These are phyloP conservation scores for Claviceps capensis DNA, from an alignment of 2,329 filamentous ascomycete species.

Conservation along the genomic window DNA sequence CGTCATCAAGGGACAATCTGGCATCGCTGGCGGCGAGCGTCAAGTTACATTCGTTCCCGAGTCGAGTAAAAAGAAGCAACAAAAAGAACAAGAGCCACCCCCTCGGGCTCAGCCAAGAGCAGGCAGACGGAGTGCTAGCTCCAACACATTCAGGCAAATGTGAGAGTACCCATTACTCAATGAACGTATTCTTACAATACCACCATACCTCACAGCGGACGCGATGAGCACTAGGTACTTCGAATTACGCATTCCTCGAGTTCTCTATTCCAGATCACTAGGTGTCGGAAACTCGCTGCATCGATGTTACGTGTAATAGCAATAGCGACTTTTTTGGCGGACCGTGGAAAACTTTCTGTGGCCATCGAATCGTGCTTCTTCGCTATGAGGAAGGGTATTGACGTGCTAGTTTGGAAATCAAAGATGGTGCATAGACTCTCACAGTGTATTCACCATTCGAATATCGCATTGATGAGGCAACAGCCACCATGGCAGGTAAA, in stretches of 20 bases:
- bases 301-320: slow-evolving; percentile 42
- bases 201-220: neutral
- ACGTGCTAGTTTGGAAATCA: slow-evolving; percentile 30
- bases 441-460: too few relatives aligned
- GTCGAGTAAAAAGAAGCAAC: slow-evolving; percentile 35
- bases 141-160: slow-evolving; percentile 60
- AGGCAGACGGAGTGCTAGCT: slow-evolving; percentile 57
- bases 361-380: slow-evolving; percentile 80
- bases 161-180: slow-evolving; percentile 14
- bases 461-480: neutral
- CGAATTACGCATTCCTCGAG: too few relatives aligned
- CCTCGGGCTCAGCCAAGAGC: slow-evolving; percentile 19
- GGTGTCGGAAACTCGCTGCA: too few relatives aligned
- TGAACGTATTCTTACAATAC: slow-evolving; percentile 7
- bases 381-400: slow-evolving; percentile 61
- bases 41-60: slow-evolving; percentile 61
- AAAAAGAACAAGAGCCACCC: slow-evolving; percentile 17
- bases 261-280: too few relatives aligned
- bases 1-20: slow-evolving; percentile 27
- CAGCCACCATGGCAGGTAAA: slow-evolving; percentile 58
- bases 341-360: slow-evolving; percentile 52
- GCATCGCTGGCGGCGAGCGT: slow-evolving; percentile 46
- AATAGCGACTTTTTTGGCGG: slow-evolving; percentile 46
- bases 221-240: neutral
- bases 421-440: too few relatives aligned